These are phyloP conservation scores for Phalaenopsis equestris DNA, from an alignment of 106 monocot species.

Conservation along the genomic window DNA sequence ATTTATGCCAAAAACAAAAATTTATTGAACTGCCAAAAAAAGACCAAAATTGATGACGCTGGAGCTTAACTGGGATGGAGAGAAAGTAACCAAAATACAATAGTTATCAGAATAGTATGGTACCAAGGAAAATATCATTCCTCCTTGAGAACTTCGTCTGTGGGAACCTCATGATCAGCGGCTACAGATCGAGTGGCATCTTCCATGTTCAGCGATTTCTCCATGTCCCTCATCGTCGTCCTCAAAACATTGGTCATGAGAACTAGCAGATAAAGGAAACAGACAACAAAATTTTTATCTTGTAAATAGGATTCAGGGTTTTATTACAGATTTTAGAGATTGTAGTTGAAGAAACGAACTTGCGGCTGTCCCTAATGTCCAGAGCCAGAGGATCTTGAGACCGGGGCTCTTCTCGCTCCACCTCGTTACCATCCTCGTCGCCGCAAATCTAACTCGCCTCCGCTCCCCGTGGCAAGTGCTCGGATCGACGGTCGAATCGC, in stretches of 20 bases:
- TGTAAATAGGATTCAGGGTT: not conserved
- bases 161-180: not conserved
- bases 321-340: not conserved
- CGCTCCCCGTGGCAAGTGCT: too few relatives aligned
- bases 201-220: conserved; percentile 41
- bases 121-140: not conserved
- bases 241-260: conserved; percentile 37
- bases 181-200: conserved; percentile 5
- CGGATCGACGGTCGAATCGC: too few relatives aligned
- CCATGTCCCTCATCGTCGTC: conserved; percentile 54
- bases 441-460: not conserved
- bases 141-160: conserved; percentile 2
- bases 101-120: not conserved
- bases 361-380: conserved; percentile 78
- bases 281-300: not conserved
- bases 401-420: conserved; percentile 90
- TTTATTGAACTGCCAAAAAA: not conserved
- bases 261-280: conserved; percentile 20
- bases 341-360: conserved; percentile 16
- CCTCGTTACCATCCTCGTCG: conserved; percentile 33
- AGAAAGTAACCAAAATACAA: not conserved
- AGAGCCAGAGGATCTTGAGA: conserved; percentile 86
- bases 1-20: not conserved
- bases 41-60: not conserved
- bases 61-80: not conserved